Conservation (phyloP, 345 rosid species). For the Linum tenue region DNA sequence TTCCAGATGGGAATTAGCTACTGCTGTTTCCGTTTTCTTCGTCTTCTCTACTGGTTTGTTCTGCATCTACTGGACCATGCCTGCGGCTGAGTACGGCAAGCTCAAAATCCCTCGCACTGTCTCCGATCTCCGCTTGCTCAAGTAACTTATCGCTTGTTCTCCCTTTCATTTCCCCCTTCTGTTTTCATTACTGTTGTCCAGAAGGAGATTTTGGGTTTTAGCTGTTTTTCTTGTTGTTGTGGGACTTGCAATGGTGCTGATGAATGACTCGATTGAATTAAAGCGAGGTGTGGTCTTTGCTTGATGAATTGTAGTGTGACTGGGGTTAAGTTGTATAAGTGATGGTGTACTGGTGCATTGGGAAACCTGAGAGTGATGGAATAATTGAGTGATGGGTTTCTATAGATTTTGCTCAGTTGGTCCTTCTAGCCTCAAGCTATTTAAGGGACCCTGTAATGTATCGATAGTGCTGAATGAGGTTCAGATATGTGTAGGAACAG, state of each 20-base stretch:
- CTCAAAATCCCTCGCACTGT: slow-evolving; percentile 80
- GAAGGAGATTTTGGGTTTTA: not conserved
- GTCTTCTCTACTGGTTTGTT: slow-evolving; percentile 58
- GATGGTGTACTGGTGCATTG: no score
- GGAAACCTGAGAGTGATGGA: not conserved
- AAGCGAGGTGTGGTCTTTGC: not conserved
- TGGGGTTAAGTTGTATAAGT: not conserved
- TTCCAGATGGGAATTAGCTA: slow-evolving; percentile 70
- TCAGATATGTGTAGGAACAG: not conserved
- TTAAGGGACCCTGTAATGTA: not conserved
- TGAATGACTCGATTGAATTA: not conserved
- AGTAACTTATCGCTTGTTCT: slow-evolving; percentile 26
- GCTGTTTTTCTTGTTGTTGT: not conserved
- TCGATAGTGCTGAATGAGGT: not conserved
- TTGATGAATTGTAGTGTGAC: not conserved
- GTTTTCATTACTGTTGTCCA: not conserved
- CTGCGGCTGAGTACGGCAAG: slow-evolving; percentile 64
- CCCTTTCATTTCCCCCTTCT: not conserved
- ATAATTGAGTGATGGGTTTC: not conserved
- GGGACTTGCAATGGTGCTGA: not conserved
- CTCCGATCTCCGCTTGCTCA: slow-evolving; percentile 78
- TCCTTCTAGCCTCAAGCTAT: not conserved
- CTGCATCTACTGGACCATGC: slow-evolving; percentile 79
- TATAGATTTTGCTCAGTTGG: not conserved
- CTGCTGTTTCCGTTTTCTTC: slow-evolving; percentile 53